Base-by-base conservation (phyloP, 164 flowering plant species). In the Paratinospora sagittata region DNA sequence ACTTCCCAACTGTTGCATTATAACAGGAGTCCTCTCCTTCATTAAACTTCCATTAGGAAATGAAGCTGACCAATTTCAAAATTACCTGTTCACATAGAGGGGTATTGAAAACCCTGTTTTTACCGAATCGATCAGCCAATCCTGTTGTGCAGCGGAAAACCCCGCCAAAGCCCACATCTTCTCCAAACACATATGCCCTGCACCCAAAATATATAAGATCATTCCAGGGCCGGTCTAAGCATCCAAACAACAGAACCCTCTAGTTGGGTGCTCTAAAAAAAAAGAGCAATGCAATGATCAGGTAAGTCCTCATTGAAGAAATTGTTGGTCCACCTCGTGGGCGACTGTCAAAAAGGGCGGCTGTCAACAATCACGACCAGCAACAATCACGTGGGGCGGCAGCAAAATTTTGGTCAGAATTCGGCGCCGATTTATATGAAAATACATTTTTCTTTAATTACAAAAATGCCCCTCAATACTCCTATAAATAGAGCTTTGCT, bases 121-220 rank as follows among this genome's bases (percentile, higher is more conserved):
- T 88, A 66, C 98, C 98, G 76, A 88, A 95, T 43, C 82, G 86
- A 71, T 95, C 97, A 67, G 90, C 90, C 76, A 95, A 81, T 72
- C 98, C 97, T 3, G 90, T 85, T 3, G 98, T 87, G 82, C 98
- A 95, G 21, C 98, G 95, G 73, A 95, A 95, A 66, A 95, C 98
- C 49, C 98, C 98, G 75, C 98, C 98, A 80, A 95, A 92, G 69
- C 97, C 73, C 72, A 95, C 96, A 81, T 95, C 97, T 80, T 95
- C 98, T 57, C 98, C 98, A 84, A 95, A 90, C 12, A 94, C 85
- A 82, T 87, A 94, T 26, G 97, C 67, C 63, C 97, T 91, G 82
- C 0, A 30, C 23, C 17, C 17, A 4, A 52, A 17, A 41, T 11
- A 41, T 11, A 52, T 52, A 52, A 30, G n/a, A 52, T n/a, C n/a